phyloP scores from a whole-genome alignment of 1,139 yeast species.

The Candida anutae region DNA sequence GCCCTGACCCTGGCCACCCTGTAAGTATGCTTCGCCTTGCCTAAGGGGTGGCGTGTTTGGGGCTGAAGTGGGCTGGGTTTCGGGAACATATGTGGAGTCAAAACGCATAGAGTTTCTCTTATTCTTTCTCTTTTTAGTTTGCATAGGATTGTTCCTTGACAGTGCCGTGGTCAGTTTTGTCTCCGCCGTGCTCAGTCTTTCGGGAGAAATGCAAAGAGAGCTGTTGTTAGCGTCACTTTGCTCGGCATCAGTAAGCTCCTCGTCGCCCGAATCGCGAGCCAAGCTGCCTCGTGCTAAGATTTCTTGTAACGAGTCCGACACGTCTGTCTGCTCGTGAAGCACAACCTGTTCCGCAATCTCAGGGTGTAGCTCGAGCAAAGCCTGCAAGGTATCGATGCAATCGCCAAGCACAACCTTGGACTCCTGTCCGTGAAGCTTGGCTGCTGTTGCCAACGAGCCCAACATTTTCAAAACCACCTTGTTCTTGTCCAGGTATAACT shows the following conservation, averaged over 20 bases:
- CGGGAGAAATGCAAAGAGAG: conserved; percentile 1
- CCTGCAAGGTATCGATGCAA: conserved; percentile 21
- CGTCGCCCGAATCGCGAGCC: conserved; percentile 28
- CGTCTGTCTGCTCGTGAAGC: conserved; percentile 20
- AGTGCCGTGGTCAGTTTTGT: conserved; percentile 3
- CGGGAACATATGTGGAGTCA: conserved; percentile 17
- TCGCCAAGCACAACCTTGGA: conserved; percentile 28
- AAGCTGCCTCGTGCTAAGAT: conserved; percentile 27
- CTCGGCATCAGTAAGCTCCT: conserved; percentile 24
- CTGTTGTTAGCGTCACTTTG: conserved; percentile 11
- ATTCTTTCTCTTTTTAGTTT: conserved; percentile 21
- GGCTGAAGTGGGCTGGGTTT: no score
- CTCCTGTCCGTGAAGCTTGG: conserved; percentile 45
- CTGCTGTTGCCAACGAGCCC: conserved; percentile 34
- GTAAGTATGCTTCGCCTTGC: no score
- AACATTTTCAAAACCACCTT: conserved; percentile 39
- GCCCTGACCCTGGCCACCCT: no score
- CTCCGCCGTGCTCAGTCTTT: neutral
- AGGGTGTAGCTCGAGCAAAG: conserved; percentile 27
- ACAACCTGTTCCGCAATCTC: conserved; percentile 25
- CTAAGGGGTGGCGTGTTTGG: no score
- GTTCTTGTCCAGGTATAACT: conserved; percentile 40
- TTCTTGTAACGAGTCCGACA: conserved; percentile 30
- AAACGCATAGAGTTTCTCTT: conserved; percentile 26
- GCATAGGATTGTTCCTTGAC: conserved; percentile 20